Percentiles rank a stretch among this genome's conserved stretches.
These are phyloP conservation scores for Cryptomeria japonica DNA, from an alignment of 75 land plant genomes.

Conservation along the genomic window DNA sequence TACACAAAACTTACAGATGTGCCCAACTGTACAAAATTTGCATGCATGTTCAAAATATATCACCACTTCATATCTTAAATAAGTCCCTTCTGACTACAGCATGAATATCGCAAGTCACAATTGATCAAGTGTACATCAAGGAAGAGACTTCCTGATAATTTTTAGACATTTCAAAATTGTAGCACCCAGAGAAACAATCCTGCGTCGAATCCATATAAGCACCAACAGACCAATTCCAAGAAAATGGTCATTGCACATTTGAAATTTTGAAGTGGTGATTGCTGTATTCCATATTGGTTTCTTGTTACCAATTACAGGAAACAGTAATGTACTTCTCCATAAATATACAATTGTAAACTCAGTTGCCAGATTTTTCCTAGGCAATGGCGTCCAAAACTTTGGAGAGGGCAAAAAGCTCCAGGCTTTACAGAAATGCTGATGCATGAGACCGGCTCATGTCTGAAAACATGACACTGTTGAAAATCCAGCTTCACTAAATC, in stretches of 20 bases:
- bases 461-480: neutral
- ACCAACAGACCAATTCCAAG: neutral
- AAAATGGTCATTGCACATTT: neutral
- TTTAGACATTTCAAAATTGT: neutral
- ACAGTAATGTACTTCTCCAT: slow-evolving; percentile 16
- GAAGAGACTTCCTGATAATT: neutral
- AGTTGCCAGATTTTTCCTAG: neutral
- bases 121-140: neutral
- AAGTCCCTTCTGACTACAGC: neutral
- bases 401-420: neutral
- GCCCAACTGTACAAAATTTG: neutral
- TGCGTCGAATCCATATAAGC: neutral
- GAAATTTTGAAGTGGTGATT: neutral
- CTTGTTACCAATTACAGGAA: neutral
- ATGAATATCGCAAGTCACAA: neutral
- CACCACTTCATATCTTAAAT: neutral
- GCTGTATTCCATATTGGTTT: neutral
- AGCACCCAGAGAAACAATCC: neutral
- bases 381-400: neutral
- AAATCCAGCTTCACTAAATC: neutral
- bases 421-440: neutral
- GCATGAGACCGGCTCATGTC: neutral
- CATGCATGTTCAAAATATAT: neutral
- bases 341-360: neutral
- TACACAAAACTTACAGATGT: neutral